Evolutionary conservation across 1,139 yeast species (phyloP), one percentile per base, ranked within the genome.

Genomic region (Torulaspora pretoriensis): DNA sequence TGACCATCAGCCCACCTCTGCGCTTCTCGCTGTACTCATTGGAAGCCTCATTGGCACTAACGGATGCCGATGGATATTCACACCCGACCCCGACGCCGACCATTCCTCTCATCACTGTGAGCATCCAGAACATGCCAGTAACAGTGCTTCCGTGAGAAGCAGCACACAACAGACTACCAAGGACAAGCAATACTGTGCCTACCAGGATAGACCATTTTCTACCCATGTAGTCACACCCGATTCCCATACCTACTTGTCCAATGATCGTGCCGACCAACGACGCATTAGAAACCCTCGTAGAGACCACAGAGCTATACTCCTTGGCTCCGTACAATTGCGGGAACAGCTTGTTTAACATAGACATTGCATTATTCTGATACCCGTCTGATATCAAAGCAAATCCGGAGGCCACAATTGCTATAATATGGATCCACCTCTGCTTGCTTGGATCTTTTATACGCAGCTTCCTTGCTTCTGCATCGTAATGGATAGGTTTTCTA

Each of bases 11-110:
- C 27, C 80, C 75, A 40, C 90, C 89, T 61, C 90, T 72, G 56
- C 74, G 72, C 56, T 72, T 78, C 38, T 74, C 71, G 2, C 80
- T 71, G 61, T 83, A 81, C 60, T 84, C 92, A 59, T 83, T 81
- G 2, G 89, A 85, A 29, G 88, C 84, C 61, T 83, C 90, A 34
- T 80, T 76, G 1, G 88, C 87, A 25, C 84, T 71, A 1, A 82
- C 75, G 0, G 86, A 78, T 26, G 83, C 78, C 1, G 85, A 80
- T 2, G 86, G 85, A 52, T 78, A 78, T 55, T 78, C 82, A 19
- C 88, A 88, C 47, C 90, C 90, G 50, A 83, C 76, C 47, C 90
- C 90, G 50, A 81, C 77, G 42, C 90, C 90, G 39, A 83, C 77
- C 17, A 79, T 72, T 53, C 88, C 88, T 63, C 89, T 70, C 47